Base-by-base conservation (phyloP, 1,284 basidiomycete genomes). In the Pyrrhoderma noxium region DNA sequence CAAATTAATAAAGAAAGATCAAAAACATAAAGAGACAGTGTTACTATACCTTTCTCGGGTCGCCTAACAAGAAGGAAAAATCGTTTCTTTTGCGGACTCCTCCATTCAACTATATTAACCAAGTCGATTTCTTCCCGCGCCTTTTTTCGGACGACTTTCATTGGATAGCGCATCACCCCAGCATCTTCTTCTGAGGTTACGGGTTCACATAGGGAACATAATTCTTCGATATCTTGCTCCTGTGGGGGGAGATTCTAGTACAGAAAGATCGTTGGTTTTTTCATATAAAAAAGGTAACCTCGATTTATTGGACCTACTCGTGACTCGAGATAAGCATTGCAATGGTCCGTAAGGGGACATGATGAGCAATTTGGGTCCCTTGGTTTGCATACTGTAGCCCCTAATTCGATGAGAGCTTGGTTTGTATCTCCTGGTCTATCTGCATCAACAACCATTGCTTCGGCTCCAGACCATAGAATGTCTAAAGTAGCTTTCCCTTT, bases 301-400 rank as follows among this genome's bases (percentile, higher is more conserved):
- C 54, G 52, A 53, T 46, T 48, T 23, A 16, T 31, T 31, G 11
- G 5, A 53, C 35, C 50, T 27, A 56, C 55, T 31, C 53, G 50
- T 9, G 57, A 46, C 19, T 61, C 53, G 46, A 69, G 65, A 56
- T 82, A 82, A 1, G 85, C 92, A 23, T 70, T 67, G 61, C 93
- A 97, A 66, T 77, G 77, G 14, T 65, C 55, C 45, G 66, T 73
- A 27, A 96, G 56, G 7, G 92, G 89, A 66, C 93, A 97, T 13
- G 67, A 63, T 8, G 59, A 65, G 59, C 93, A 97, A 7, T 71
- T 67, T 3, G 93, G 92, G 49, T 85, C 78, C 52, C 80, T 80
- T 25, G 89, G 85, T 65, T 85, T 91, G 70, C 93, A 97, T 2
- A 96, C 77, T 1, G 91, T 94, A 61, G 89, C 89, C 39, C 93